Evolutionary conservation across 1,139 yeast genomes (phyloP), one percentile per base, ranked within the genome.

Genomic region (Zhuliangozyma blackwelliae): DNA sequence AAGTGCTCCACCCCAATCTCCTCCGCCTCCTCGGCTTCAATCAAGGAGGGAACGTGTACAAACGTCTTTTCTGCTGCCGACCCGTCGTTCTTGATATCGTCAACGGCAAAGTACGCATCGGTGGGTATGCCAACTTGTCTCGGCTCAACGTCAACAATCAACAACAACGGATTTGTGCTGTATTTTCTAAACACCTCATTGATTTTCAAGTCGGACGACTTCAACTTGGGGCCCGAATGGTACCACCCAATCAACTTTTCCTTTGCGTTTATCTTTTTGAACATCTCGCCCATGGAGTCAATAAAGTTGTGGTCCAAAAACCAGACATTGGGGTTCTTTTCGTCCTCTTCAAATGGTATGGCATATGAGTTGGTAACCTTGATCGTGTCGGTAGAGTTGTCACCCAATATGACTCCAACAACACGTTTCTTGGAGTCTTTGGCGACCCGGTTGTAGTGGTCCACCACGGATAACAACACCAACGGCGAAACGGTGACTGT

Each of bases 1-100:
- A 94, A 66, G 57, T 94, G 99, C 59, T 94, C 99, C 8, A 94
- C 99, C 45, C 98, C 98, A 50, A 94, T 94, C 63, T 94, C 99
- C 63, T 94, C 98, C 3, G 98, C 98, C 59, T 94, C 98, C 59
- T 94, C 98, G 3, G 99, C 99, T 57, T 88, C 95, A 46, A 94
- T 89, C 25, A 79, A 72, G 10, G 96, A 86, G 10, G 97, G 96
- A 28, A 90, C 82, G 61, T 94, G 98, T 29, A 88, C 79, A 66
- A 92, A 92, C 1, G 97, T 90, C 63, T 82, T 82, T 55, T 89
- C 96, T 3, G 96, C 87, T 4, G 92, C 80, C 2, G 96, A 78
- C n/a, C 98, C 98, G 61, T 90, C 97, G 53, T 89, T 94, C 57
- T 89, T 90, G 45, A 92, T 87, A 64, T 92, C 98, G 54, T 94